Base-by-base conservation (phyloP, 805 yeast genomes). In the Saturnispora zaruensis region DNA sequence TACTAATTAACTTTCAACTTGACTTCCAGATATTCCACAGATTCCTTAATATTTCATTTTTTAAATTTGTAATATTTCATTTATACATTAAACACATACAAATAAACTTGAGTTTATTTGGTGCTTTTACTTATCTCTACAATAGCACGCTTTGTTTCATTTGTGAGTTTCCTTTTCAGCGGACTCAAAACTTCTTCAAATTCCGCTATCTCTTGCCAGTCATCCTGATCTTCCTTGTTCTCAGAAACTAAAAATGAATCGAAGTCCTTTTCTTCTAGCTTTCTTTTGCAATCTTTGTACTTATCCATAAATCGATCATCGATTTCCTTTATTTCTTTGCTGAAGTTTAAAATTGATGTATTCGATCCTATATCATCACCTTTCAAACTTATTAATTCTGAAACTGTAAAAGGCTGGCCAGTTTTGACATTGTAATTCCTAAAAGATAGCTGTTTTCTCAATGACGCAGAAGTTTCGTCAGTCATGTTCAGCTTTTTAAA, bases 381-480 rank as follows among this genome's bases (percentile, higher is more conserved):
- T 18, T 40, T 49, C 13, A 14, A 44, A 13, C 23, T 14, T 5
- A 30, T 21, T 6, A 51, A 9, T 16, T 54, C 53, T 11, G 48
- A 36, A 1, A 59, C 54, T 5, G 55, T 32, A 21, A 53, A 42
- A 11, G 56, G 59, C n/a, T 51, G 48, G 6, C 52, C 44, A 5
- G 50, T 48, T 4, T 32, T 23, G 3, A 52, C 50, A 36, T 57
- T 53, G 36, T 51, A 57, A 25, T 57, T 57, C 34, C 58, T 48
- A 21, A 41, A 51, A 20, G 50, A 50, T 42, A 56, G 49, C 18
- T 20, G 21, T 21, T 30, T 20, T 32, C 46, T 20, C 3, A 33
- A 6, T 2, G 23, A 21, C 34, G 14, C 13, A 6, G 28, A 21
- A 21, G 6, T n/a, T 11, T 18, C 9, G 4, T 23, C 42, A 38